phyloP scores from a whole-genome alignment of 495 filamentous ascomycete genomes.

The Emericellopsis terricola region DNA sequence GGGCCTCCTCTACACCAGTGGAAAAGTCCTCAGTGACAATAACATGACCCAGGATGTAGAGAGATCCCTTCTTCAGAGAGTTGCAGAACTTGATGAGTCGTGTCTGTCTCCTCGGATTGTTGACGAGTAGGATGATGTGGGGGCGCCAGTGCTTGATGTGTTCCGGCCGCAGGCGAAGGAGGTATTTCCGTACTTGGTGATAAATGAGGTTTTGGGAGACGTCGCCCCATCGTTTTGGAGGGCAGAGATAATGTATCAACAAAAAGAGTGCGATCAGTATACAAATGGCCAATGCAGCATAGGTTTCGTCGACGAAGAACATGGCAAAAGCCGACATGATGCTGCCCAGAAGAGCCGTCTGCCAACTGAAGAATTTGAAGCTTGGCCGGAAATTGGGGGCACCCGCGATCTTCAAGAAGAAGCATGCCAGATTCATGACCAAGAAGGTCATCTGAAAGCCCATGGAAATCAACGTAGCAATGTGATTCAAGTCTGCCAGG shows the following conservation, averaged over 20 bases:
- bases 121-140: conserved; percentile 69
- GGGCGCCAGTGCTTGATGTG: conserved; percentile 90
- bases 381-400: conserved; percentile 80
- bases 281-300: conserved; percentile 57
- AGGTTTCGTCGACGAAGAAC: conserved; percentile 79
- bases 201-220: conserved; percentile 82
- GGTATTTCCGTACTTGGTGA: conserved; percentile 79
- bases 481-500: conserved; percentile 72
- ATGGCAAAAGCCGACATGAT: conserved; percentile 60
- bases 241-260: conserved; percentile 68
- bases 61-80: conserved; percentile 69
- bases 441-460: conserved; percentile 63
- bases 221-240: conserved; percentile 80
- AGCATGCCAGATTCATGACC: conserved; percentile 72
- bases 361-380: conserved; percentile 78
- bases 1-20: conserved; percentile 59
- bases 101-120: conserved; percentile 58
- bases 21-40: conserved; percentile 74
- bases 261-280: conserved; percentile 61
- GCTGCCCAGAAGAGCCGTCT: conserved; percentile 58
- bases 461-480: conserved; percentile 79
- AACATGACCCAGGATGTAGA: conserved; percentile 77
- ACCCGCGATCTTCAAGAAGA: conserved; percentile 79
- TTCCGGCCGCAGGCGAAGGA: conserved; percentile 64
- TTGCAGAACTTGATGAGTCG: conserved; percentile 84